These are phyloP conservation scores for Dactylonectria estremocensis DNA, from an alignment of 2,329 filamentous ascomycete species.

Conservation along the genomic window DNA sequence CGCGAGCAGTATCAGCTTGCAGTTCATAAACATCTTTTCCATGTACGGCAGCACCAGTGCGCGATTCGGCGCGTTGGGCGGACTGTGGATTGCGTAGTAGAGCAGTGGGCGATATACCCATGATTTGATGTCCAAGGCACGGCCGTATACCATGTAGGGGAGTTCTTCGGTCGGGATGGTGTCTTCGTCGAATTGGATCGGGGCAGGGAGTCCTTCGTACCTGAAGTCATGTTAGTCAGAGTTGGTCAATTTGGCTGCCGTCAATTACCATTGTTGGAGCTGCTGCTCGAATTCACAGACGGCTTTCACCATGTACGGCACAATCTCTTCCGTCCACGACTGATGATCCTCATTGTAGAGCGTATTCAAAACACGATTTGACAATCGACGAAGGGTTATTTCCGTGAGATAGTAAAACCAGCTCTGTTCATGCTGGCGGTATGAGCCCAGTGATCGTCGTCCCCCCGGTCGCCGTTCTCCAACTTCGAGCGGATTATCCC, in stretches of 20 bases:
- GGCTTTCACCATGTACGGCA: constrained; percentile 37
- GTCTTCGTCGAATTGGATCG: constrained; percentile 12
- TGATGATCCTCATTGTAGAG: constrained; percentile 40
- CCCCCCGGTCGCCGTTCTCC: not conserved
- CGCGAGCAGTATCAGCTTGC: not conserved
- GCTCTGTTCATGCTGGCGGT: constrained; percentile 50
- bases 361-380: constrained; percentile 56
- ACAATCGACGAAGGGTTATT: constrained; percentile 57
- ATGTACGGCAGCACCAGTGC: constrained; percentile 38
- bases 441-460: constrained; percentile 7
- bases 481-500: not conserved
- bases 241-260: not conserved
- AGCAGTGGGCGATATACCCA: constrained; percentile 23
- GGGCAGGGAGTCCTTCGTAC: constrained; percentile 20
- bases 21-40: constrained; percentile 9
- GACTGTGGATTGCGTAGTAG: constrained; percentile 23
- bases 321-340: constrained; percentile 38
- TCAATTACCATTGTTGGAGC: constrained; percentile 40
- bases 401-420: constrained; percentile 63
- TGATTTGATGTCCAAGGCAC: constrained; percentile 11
- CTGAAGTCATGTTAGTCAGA: not conserved
- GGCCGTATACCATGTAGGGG: constrained; percentile 9
- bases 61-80: constrained; percentile 29
- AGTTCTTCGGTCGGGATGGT: constrained; percentile 17
- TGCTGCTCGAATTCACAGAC: constrained; percentile 45